Percentiles rank a stretch among this genome's conserved stretches.
These are phyloP conservation scores for Claviceps quebecensis DNA, from an alignment of 2,329 filamentous ascomycete genomes.

Conservation along the genomic window DNA sequence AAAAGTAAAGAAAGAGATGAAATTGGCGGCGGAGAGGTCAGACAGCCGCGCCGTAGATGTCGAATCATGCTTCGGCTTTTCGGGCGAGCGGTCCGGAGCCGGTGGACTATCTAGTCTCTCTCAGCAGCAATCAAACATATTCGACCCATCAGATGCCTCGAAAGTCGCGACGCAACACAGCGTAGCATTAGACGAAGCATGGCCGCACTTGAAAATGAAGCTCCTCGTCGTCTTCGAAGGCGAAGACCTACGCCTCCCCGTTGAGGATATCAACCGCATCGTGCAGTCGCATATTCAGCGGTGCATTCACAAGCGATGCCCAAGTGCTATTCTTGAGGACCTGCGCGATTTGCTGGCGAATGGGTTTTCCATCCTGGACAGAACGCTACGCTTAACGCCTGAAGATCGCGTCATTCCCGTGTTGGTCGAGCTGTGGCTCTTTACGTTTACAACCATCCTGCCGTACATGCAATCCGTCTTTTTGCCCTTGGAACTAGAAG, in stretches of 20 bases:
- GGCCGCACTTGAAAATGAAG: conserved; percentile 66
- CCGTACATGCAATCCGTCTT: conserved; percentile 95
- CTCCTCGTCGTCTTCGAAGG: conserved; percentile 68
- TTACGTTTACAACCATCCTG: conserved; percentile 78
- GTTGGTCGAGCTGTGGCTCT: conserved; percentile 85
- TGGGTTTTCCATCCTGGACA: conserved; percentile 76
- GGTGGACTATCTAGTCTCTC: conserved; percentile 34
- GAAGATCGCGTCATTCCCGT: conserved; percentile 84
- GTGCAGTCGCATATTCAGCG: conserved; percentile 68
- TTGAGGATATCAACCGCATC: conserved; percentile 72
- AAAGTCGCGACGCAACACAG: conserved; percentile 49
- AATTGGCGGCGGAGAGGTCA: conserved; percentile 57
- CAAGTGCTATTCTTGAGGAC: conserved; percentile 61
- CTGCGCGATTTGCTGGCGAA: conserved; percentile 60
- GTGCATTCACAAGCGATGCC: conserved; percentile 59
- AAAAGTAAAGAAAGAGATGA: conserved; percentile 79
- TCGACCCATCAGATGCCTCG: conserved; percentile 39
- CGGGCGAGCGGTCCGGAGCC: conserved; percentile 38
- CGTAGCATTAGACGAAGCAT: conserved; percentile 64
- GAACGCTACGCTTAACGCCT: conserved; percentile 61
- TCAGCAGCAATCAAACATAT: conserved; percentile 27
- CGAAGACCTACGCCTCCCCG: conserved; percentile 63
- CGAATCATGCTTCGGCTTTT: conserved; percentile 29
- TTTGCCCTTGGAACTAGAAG: conserved; percentile 82
- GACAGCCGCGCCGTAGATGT: conserved; percentile 34